A percentile compares a stretch with the other conserved stretches of the same genome.
Evolutionary conservation across 306 rosid species (phyloP).

Genomic region (Pachyrhizus erosus): DNA sequence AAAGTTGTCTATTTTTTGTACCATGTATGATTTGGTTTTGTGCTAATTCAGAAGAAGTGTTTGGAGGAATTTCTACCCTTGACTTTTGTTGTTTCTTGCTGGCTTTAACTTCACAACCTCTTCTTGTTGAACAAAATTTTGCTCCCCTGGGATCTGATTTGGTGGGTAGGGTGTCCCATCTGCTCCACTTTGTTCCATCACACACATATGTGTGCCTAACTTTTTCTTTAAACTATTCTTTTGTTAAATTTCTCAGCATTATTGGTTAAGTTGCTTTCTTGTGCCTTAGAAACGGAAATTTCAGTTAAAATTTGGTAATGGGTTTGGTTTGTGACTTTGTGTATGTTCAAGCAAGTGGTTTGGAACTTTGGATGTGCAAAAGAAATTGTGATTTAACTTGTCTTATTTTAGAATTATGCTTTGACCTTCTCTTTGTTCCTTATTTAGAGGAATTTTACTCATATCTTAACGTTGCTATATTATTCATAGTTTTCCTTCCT

Average conservation of each 20-base stretch:
- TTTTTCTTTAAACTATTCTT: conserved; percentile 9
- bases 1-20: not conserved
- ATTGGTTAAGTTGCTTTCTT: conserved; percentile 5
- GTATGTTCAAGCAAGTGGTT: not conserved
- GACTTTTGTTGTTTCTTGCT: conserved; percentile 34
- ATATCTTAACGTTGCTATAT: conserved; percentile 13
- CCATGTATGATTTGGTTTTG: conserved; percentile 14
- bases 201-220: not conserved
- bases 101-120: not conserved
- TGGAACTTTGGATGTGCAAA: not conserved
- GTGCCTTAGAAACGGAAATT: conserved; percentile 25
- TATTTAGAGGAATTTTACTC: not conserved
- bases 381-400: not conserved
- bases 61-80: conserved; percentile 22
- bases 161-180: conserved; percentile 32
- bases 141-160: conserved; percentile 35
- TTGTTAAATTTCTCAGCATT: not conserved
- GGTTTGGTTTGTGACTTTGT: conserved; percentile 28
- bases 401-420: conserved; percentile 13
- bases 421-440: not conserved
- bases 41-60: conserved; percentile 14
- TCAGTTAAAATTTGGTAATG: conserved; percentile 14
- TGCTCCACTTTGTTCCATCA: conserved; percentile 38
- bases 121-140: conserved; percentile 1
- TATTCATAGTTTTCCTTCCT: not conserved